Evolutionary conservation across 2,329 filamentous ascomycete species (phyloP).

Genomic region (Fusarium staphyleae): DNA sequence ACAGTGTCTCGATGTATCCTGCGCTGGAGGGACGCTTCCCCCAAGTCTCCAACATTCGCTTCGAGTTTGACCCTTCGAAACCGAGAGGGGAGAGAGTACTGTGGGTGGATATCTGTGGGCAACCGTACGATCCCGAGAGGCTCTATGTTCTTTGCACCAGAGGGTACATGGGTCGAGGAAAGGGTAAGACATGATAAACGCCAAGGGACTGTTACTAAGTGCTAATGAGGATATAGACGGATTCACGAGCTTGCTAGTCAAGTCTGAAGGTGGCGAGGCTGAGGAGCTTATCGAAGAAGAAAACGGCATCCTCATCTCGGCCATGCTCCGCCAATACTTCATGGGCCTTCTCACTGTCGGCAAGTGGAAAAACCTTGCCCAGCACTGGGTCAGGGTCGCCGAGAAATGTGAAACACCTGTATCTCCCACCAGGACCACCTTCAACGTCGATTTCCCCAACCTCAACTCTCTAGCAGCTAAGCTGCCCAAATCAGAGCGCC

Average conservation of each 20-base stretch:
- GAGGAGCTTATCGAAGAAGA: constrained; percentile 86
- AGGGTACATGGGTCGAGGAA: constrained; percentile 88
- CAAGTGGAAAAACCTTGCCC: constrained; percentile 76
- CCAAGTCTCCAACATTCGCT: constrained; percentile 84
- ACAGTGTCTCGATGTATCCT: constrained; percentile 80
- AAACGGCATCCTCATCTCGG: constrained; percentile 84
- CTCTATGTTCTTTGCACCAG: constrained; percentile 79
- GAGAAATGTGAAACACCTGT: constrained; percentile 62
- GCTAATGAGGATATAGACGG: constrained; percentile 64
- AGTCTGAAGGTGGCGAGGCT: constrained; percentile 76
- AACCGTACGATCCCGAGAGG: constrained; percentile 66
- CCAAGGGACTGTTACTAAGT: no score
- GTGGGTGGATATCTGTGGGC: constrained; percentile 65
- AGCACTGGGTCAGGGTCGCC: constrained; percentile 73
- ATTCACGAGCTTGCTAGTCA: constrained; percentile 76
- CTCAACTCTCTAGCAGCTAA: constrained; percentile 34
- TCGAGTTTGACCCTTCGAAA: constrained; percentile 72
- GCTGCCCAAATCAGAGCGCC: constrained; percentile 30
- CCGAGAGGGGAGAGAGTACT: constrained; percentile 69
- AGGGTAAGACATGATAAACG: constrained; percentile 51
- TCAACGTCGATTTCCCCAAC: constrained; percentile 31
- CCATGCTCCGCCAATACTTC: constrained; percentile 89
- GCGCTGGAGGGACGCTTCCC: constrained; percentile 85
- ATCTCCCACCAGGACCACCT: constrained; percentile 43
- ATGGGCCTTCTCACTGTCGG: constrained; percentile 83